Evolutionary conservation across 192 early-diverging fungal species (phyloP), one percentile per base, ranked within the genome.

Genomic region (Coemansia sp.): DNA sequence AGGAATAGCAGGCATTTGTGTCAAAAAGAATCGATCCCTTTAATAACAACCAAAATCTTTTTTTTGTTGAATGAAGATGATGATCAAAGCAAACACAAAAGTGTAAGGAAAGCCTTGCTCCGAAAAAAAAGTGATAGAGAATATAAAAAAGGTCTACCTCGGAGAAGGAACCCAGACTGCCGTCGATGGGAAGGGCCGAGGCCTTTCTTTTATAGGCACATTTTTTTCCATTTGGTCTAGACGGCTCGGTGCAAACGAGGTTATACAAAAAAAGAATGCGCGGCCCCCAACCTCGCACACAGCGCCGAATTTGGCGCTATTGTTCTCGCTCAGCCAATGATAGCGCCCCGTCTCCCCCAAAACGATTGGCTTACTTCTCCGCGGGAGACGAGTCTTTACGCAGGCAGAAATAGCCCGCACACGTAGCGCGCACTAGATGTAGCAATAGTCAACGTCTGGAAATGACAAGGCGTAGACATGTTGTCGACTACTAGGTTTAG

Each of bases 111-210:
- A 10, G 9, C 49, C 40, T 66, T 82, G 81, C 81, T 84, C 81
- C 81, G 76, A 79, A 79, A 73, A 65, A 58, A 78, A 64, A 47
- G 64, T 72, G 68, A 69, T 76, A 79, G 68, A 47, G 61, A 68
- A 71, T 65, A 73, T 73, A 65, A 46, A 84, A 84, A 84, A 79
- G 62, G 74, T 68, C 77, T 70, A 84, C 74, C 81, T 84, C 81
- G 81, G 81, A 84, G 81, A 84, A 79, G 81, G 81, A 61, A 84
- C 77, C 73, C 61, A 70, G 74, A 64, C 81, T 36, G 74, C 57
- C 39, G 74, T 52, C 62, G 31, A 49, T 44, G 41, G 64, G 62
- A 57, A 41, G 60, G 50, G 50, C 61, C 46, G 27, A 29, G 31
- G 24, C 47, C 55, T 20, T 13, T 55, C 70, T 76, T 83, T 83